These are phyloP conservation scores for Marsdenia floribunda DNA, from an alignment of 257 asterid species.

Conservation along the genomic window DNA sequence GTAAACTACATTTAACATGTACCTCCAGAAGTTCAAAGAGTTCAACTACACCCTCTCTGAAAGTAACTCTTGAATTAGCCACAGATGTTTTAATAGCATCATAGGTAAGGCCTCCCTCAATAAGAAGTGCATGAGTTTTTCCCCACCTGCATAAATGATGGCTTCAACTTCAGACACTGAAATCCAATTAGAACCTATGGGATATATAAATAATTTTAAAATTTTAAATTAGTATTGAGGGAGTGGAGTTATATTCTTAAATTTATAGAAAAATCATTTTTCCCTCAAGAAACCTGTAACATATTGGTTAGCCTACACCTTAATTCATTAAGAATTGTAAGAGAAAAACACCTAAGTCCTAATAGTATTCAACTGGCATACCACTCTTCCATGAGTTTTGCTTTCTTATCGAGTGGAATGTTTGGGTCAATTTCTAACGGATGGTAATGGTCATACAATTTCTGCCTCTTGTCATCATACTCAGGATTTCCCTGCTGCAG, in stretches of 20 bases:
- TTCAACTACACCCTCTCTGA: constrained; percentile 84
- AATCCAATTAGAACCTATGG: constrained; percentile 5
- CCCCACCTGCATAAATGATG: constrained; percentile 65
- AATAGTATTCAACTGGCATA: constrained; percentile 27
- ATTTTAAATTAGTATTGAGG: background rate
- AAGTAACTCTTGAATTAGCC: constrained; percentile 58
- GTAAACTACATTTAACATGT: constrained; percentile 17
- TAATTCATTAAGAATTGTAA: background rate
- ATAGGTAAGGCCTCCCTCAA: constrained; percentile 77
- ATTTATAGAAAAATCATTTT: background rate
- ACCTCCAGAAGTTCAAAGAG: constrained; percentile 91
- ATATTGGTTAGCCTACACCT: background rate
- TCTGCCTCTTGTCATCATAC: constrained; percentile 74
- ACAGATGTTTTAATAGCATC: constrained; percentile 70
- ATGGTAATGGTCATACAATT: constrained; percentile 67
- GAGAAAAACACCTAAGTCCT: constrained; percentile 12
- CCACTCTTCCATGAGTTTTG: constrained; percentile 96
- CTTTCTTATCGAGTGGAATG: constrained; percentile 76
- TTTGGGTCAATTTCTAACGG: constrained; percentile 81
- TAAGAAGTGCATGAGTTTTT: constrained; percentile 81
- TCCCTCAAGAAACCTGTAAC: background rate
- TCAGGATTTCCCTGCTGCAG: constrained; percentile 75
- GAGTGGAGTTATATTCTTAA: constrained; percentile 1
- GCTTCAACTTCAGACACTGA: constrained; percentile 16
- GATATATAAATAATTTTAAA: background rate